phyloP scores from a whole-genome alignment of 2,329 filamentous ascomycete species.

The Eutypa lata region DNA sequence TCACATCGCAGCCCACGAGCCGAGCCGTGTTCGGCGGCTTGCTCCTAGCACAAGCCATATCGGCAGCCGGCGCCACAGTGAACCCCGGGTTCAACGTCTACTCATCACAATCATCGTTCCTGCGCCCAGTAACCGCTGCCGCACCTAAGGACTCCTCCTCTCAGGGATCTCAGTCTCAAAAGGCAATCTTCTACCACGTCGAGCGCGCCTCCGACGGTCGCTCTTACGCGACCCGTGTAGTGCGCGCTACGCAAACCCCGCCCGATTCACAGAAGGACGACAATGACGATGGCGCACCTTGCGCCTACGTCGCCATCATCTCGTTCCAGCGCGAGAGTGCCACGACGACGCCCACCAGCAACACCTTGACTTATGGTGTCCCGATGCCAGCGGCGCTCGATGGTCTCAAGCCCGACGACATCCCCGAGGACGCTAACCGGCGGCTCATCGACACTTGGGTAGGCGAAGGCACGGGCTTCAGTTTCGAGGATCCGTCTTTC shows the following conservation, averaged over 20 bases:
- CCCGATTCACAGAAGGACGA: too few species aligned
- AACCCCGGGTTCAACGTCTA: constrained; percentile 5
- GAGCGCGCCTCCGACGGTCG: constrained; percentile 4
- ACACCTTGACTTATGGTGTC: background rate
- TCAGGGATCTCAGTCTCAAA: too few species aligned
- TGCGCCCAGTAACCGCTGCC: constrained; percentile 4
- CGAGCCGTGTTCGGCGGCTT: too few species aligned
- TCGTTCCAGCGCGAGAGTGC: constrained; percentile 25
- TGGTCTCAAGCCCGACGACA: background rate
- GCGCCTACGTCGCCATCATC: constrained; percentile 9
- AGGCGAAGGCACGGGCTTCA: background rate
- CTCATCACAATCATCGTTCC: constrained; percentile 13
- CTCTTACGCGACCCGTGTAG: constrained; percentile 9
- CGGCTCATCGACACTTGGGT: background rate
- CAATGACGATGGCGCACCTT: too few species aligned
- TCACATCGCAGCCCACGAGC: too few species aligned
- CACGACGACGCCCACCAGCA: background rate
- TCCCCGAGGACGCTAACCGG: background rate
- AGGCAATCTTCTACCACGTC: constrained; percentile 3
- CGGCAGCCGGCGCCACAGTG: constrained; percentile 11
- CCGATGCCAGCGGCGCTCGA: background rate
- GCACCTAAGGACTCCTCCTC: too few species aligned
- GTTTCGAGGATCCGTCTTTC: background rate
- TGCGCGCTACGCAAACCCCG: constrained; percentile 2
- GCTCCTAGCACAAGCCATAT: too few species aligned